A percentile compares a stretch with the other conserved stretches of the same genome.
phyloP scores from a whole-genome alignment of 495 filamentous ascomycete species.

The Friedmanniomyces endolithicus region DNA sequence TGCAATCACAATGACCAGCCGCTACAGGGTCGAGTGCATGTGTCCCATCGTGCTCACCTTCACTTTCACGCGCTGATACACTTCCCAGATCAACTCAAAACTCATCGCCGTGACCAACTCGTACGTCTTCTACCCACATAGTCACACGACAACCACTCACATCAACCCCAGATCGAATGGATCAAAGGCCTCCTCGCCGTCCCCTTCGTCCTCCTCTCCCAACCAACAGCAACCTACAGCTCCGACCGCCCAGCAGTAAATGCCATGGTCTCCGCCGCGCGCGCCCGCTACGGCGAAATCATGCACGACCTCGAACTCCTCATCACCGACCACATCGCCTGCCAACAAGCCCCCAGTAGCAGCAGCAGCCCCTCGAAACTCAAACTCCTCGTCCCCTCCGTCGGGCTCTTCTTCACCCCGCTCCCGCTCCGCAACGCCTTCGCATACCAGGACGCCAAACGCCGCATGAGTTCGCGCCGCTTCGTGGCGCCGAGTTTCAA shows the following conservation, averaged over 20 bases:
- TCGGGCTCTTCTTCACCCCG: conserved; percentile 85
- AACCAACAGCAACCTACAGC: conserved; percentile 73
- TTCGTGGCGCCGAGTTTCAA: conserved; percentile 98
- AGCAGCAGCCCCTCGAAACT: conserved; percentile 92
- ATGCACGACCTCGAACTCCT: conserved; percentile 85
- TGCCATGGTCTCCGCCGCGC: conserved; percentile 51
- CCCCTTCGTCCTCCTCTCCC: conserved; percentile 91
- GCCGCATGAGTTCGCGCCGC: conserved; percentile 78
- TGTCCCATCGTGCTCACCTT: neutral
- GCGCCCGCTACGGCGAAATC: conserved; percentile 85
- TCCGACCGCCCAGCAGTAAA: conserved; percentile 45
- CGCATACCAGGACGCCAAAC: conserved; percentile 69
- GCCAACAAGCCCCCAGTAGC: conserved; percentile 21
- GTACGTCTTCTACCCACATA: conserved; percentile 33
- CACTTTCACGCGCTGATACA: conserved; percentile 40
- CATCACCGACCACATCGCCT: conserved; percentile 80
- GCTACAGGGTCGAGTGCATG: conserved; percentile 83
- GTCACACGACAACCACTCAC: neutral
- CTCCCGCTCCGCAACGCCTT: conserved; percentile 80
- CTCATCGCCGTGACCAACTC: conserved; percentile 31
- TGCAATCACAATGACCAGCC: conserved; percentile 62
- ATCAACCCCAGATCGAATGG: conserved; percentile 45
- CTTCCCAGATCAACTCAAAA: conserved; percentile 55
- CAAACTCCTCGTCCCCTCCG: conserved; percentile 77
- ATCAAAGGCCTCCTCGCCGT: conserved; percentile 82